phyloP scores from a whole-genome alignment of 2,329 filamentous ascomycete species.

The Rosellinia necatrix region DNA sequence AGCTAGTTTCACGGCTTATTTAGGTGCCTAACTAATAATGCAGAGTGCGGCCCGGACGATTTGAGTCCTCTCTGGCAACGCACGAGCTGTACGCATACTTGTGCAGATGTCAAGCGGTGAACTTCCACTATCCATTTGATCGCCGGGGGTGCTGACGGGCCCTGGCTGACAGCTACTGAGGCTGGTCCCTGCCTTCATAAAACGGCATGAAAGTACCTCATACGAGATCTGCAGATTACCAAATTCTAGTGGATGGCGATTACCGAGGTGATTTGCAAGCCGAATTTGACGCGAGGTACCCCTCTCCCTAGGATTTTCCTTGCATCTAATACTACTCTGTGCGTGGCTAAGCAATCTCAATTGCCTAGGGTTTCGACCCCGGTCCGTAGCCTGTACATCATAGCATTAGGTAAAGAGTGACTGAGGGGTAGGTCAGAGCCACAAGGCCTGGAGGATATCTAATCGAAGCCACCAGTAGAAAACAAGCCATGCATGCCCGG shows the following conservation, averaged over 20 bases:
- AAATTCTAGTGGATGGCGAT: conserved; percentile 8
- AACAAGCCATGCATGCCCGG: neutral
- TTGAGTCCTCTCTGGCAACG: neutral
- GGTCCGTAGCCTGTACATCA: neutral
- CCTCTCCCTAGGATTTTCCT: neutral
- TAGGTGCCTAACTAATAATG: neutral
- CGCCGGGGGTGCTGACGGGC: too few relatives aligned
- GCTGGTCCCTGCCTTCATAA: too few relatives aligned
- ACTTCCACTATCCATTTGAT: neutral
- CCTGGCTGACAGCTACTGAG: too few relatives aligned
- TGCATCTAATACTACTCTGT: neutral
- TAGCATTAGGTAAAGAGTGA: too few relatives aligned
- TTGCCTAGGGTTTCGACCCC: conserved; percentile 5
- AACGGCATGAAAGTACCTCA: neutral
- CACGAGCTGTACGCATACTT: neutral
- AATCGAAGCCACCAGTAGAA: neutral
- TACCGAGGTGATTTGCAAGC: conserved; percentile 3
- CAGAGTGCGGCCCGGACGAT: neutral
- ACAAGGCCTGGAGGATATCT: neutral
- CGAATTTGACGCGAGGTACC: conserved; percentile 5
- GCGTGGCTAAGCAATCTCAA: conserved; percentile 3
- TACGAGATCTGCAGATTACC: neutral
- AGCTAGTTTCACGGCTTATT: neutral
- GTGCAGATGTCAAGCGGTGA: neutral
- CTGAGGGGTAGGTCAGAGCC: neutral